These are phyloP conservation scores for Takashimella koratensis DNA, from an alignment of 1,284 basidiomycete species.

Conservation along the genomic window DNA sequence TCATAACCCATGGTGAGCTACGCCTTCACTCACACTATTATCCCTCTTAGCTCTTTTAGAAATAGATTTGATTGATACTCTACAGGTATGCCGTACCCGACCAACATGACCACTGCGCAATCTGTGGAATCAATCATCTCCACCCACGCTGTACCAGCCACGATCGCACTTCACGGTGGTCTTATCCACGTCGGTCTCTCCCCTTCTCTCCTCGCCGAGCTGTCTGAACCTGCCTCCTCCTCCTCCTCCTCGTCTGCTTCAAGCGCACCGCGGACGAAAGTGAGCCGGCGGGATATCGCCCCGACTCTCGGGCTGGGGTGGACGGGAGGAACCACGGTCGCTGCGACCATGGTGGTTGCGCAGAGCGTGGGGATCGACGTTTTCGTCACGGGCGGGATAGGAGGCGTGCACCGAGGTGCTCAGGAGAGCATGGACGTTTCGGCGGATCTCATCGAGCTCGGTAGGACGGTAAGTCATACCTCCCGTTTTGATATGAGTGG, in stretches of 20 bases:
- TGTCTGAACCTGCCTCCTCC: slow-evolving; percentile 70
- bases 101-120: slow-evolving; percentile 68
- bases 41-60: neutral
- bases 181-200: slow-evolving; percentile 80
- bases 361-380: slow-evolving; percentile 77
- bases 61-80: no score
- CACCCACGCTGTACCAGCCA: slow-evolving; percentile 75
- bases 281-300: slow-evolving; percentile 83
- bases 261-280: slow-evolving; percentile 53
- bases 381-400: slow-evolving; percentile 52
- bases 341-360: slow-evolving; percentile 79
- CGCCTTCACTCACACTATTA: no score
- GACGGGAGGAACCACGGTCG: slow-evolving; percentile 88
- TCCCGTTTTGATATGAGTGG: neutral
- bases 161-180: slow-evolving; percentile 81
- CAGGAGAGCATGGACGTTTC: slow-evolving; percentile 89
- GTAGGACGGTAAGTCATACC: slow-evolving; percentile 56
- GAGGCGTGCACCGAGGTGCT: slow-evolving; percentile 85
- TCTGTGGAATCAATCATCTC: slow-evolving; percentile 77
- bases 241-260: neutral
- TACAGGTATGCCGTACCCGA: slow-evolving; percentile 71
- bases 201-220: slow-evolving; percentile 26
- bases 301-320: slow-evolving; percentile 64
- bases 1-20: slow-evolving; percentile 74
- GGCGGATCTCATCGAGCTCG: slow-evolving; percentile 80